phyloP scores from a whole-genome alignment of 768 basidiomycete species.

The Boletus subcaerulescens region DNA sequence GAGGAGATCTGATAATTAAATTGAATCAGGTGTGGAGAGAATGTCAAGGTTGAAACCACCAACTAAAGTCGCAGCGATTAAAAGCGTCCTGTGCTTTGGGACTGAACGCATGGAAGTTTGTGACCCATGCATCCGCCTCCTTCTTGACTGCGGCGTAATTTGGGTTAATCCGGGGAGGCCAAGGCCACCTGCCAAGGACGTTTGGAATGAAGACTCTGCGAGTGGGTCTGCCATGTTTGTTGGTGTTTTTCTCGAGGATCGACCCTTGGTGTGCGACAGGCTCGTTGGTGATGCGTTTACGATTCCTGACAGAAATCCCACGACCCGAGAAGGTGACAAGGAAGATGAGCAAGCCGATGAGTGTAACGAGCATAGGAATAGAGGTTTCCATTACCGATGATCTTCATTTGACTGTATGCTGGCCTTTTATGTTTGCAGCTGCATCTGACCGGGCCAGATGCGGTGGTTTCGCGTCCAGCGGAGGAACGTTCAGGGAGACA shows the following conservation, averaged over 20 bases:
- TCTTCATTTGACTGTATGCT: not conserved
- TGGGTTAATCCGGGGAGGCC: conserved; percentile 10
- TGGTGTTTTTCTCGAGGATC: not conserved
- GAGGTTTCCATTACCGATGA: not conserved
- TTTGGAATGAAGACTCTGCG: conserved; percentile 9
- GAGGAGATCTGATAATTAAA: conserved; percentile 7
- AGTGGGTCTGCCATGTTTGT: not conserved
- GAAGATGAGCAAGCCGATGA: not conserved
- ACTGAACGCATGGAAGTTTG: conserved; percentile 5
- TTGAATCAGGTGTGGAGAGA: not conserved
- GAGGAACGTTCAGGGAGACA: not conserved
- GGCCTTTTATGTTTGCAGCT: not conserved
- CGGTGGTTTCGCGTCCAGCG: not conserved
- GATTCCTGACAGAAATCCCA: not conserved
- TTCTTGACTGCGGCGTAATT: not conserved
- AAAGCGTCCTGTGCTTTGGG: conserved; percentile 15
- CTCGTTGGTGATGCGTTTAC: not conserved
- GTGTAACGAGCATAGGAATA: not conserved
- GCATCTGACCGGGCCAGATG: no score
- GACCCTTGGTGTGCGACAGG: no score
- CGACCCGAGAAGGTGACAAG: not conserved
- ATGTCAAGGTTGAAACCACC: not conserved
- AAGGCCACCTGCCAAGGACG: conserved; percentile 12
- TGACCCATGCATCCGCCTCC: conserved; percentile 8
- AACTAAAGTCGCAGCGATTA: conserved; percentile 12